A percentile compares a stretch with the other conserved stretches of the same genome.
Conservation (phyloP, 2,329 filamentous ascomycete species). For the Pyricularia pennisetigena region DNA sequence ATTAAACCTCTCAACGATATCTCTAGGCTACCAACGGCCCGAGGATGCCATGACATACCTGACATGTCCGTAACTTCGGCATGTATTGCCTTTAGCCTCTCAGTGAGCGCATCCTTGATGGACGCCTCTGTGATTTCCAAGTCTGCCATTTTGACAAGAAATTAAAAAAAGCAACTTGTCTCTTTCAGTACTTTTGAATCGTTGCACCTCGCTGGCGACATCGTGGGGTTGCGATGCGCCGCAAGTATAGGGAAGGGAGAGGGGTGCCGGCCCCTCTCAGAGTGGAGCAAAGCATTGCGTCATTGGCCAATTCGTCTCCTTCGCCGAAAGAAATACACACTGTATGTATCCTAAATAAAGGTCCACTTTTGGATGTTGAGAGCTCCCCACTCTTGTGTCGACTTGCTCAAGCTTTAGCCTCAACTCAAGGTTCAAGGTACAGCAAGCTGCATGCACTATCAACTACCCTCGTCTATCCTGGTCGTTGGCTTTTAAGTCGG, state of each 20-base stretch:
- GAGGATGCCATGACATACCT: slow-evolving; percentile 41
- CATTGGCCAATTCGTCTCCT: neutral
- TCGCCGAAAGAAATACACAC: neutral
- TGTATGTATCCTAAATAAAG: neutral
- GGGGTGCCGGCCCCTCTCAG: neutral
- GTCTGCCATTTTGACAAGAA: neutral
- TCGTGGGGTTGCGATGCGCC: neutral
- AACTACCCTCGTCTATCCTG: neutral
- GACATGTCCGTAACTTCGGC: slow-evolving; percentile 90
- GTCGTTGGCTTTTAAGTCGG: neutral
- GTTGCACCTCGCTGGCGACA: neutral
- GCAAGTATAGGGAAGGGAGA: neutral
- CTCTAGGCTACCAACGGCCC: neutral
- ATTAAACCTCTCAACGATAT: neutral
- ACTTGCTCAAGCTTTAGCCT: neutral
- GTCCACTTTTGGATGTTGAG: neutral
- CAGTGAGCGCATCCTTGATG: slow-evolving; percentile 57
- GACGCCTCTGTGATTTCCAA: slow-evolving; percentile 57
- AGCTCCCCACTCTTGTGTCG: neutral
- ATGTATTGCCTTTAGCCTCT: slow-evolving; percentile 63
- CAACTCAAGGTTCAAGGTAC: neutral
- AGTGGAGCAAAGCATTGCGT: neutral
- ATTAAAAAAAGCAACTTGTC: neutral
- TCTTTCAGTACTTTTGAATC: neutral
- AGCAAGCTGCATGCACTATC: neutral